Evolutionary conservation across 768 basidiomycete genomes (phyloP).

Genomic region (Leccinum obscurum): DNA sequence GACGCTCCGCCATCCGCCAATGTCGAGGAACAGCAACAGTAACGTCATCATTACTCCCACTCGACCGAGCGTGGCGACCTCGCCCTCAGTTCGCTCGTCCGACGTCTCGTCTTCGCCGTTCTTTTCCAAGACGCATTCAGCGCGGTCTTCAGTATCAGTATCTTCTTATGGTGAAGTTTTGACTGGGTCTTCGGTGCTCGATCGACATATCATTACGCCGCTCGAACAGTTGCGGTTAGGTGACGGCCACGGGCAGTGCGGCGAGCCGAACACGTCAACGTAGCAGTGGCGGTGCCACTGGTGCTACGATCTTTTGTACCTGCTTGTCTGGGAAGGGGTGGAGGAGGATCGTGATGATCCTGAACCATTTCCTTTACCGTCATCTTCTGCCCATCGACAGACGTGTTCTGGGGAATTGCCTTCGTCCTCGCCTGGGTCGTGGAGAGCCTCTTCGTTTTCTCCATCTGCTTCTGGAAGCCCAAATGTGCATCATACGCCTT

Average conservation of each 20-base stretch:
- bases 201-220: conserved; percentile 56
- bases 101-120: conserved; percentile 55
- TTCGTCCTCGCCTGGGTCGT: conserved; percentile 23
- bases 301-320: conserved; percentile 22
- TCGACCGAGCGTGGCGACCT: conserved; percentile 49
- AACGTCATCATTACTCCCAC: conserved; percentile 13
- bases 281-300: not conserved
- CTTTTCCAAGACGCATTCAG: conserved; percentile 48
- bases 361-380: conserved; percentile 12
- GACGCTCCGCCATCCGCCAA: not conserved
- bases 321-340: not conserved
- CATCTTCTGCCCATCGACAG: conserved; percentile 1
- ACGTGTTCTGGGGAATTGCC: conserved; percentile 23
- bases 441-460: conserved; percentile 45
- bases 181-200: conserved; percentile 34
- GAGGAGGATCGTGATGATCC: conserved; percentile 12
- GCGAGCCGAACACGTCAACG: not conserved
- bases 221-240: conserved; percentile 46
- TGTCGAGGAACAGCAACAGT: conserved; percentile 6
- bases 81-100: conserved; percentile 61
- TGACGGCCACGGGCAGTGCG: conserved; percentile 19
- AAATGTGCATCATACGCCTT: conserved; percentile 35
- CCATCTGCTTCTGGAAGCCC: conserved; percentile 37
- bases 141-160: conserved; percentile 54
- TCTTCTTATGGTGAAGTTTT: conserved; percentile 53